Evolutionary conservation across 129 eudicot genomes (phyloP).

Genomic region (Lonicera japonica): DNA sequence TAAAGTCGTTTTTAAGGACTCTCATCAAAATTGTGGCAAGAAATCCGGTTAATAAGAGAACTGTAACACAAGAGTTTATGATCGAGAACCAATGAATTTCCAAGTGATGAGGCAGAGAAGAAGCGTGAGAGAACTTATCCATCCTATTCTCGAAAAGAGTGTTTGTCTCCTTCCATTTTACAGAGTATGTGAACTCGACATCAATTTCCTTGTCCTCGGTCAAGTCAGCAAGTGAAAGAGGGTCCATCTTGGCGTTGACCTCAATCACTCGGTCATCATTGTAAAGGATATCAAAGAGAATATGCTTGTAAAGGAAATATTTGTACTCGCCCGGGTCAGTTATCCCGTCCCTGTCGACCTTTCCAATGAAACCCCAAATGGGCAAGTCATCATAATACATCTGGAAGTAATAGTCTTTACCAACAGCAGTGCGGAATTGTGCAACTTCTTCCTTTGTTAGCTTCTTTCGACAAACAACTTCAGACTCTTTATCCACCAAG

Average conservation of each 20-base stretch:
- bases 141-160: slow-evolving; percentile 15
- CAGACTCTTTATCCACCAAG: slow-evolving; percentile 9
- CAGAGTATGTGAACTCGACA: slow-evolving; percentile 15
- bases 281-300: slow-evolving; percentile 14
- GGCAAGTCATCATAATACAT: slow-evolving; percentile 20
- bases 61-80: slow-evolving; percentile 19
- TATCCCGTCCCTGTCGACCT: slow-evolving; percentile 10
- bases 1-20: slow-evolving; percentile 16
- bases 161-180: slow-evolving; percentile 15
- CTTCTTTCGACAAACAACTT: slow-evolving; percentile 12
- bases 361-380: slow-evolving; percentile 8
- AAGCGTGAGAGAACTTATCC: slow-evolving; percentile 18
- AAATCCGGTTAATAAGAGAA: slow-evolving; percentile 14
- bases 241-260: slow-evolving; percentile 10
- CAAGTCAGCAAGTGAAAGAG: slow-evolving; percentile 13
- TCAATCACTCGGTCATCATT: slow-evolving; percentile 16
- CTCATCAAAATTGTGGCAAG: slow-evolving; percentile 17
- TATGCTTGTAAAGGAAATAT: slow-evolving; percentile 14
- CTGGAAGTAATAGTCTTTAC: slow-evolving; percentile 16
- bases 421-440: slow-evolving; percentile 15
- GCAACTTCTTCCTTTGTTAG: slow-evolving; percentile 17
- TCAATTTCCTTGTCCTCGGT: slow-evolving; percentile 15
- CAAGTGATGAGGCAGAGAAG: slow-evolving; percentile 13
- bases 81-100: slow-evolving; percentile 24
- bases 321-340: slow-evolving; percentile 9